Conservation (phyloP, 768 basidiomycete species). For the Lactifluus subvellereus region DNA sequence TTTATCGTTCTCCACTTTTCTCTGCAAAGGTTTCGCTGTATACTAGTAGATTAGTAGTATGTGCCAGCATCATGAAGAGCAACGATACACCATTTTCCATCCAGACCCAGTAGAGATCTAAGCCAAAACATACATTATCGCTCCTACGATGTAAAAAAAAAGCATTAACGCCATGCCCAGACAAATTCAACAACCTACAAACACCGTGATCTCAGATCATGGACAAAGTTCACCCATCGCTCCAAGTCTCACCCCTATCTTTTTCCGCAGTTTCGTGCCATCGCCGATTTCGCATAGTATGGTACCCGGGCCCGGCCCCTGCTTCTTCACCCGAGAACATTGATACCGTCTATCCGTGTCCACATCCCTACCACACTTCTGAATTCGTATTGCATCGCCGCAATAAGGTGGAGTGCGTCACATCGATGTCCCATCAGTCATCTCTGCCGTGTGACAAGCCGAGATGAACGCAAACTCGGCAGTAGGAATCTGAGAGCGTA, state of each 20-base stretch:
- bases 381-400: conserved; percentile 16
- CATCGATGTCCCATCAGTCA: not conserved
- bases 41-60: too few relatives aligned
- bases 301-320: not conserved
- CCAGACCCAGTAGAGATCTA: too few relatives aligned
- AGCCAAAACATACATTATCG: too few relatives aligned
- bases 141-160: too few relatives aligned
- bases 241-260: not conserved
- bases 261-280: conserved; percentile 1
- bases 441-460: conserved; percentile 16
- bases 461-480: conserved; percentile 17
- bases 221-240: conserved; percentile 10
- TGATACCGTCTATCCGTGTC: conserved; percentile 9
- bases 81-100: too few relatives aligned
- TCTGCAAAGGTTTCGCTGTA: too few relatives aligned
- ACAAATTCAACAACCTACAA: not conserved
- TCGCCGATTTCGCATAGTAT: not conserved
- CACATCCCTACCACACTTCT: conserved; percentile 19
- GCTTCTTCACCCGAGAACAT: not conserved
- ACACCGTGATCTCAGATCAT: not conserved
- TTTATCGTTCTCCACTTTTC: too few relatives aligned
- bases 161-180: too few relatives aligned
- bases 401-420: conserved; percentile 15
- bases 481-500: not conserved
- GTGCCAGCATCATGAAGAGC: too few relatives aligned